These are phyloP conservation scores for Citrullus mucosospermus DNA, from an alignment of 306 rosid species.

Conservation along the genomic window DNA sequence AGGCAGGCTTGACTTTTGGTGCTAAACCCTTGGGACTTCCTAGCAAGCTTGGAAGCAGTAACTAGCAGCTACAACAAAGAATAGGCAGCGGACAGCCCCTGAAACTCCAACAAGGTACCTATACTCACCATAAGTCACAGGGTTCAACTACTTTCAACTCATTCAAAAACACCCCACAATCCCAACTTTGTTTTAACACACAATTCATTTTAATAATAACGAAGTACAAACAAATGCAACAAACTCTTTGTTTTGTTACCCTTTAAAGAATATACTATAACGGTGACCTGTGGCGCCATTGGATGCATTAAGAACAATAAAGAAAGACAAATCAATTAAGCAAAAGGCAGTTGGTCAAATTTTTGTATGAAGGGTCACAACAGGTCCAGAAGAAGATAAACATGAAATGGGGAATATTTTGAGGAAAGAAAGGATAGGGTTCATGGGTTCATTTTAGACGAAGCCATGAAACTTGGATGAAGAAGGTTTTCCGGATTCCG, in stretches of 20 bases:
- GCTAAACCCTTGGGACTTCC: constrained; percentile 42
- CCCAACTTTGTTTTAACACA: not conserved
- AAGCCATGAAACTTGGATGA: constrained; percentile 11
- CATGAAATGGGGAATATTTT: constrained; percentile 3
- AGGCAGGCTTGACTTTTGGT: constrained; percentile 78
- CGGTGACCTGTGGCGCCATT: not conserved
- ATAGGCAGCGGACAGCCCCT: constrained; percentile 57
- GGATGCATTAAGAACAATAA: constrained; percentile 4
- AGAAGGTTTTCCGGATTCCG: not conserved
- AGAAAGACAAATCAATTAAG: constrained; percentile 1
- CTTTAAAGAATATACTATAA: not conserved
- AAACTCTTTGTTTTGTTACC: not conserved
- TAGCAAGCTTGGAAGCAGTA: constrained; percentile 43
- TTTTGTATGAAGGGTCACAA: not conserved
- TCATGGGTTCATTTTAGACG: constrained; percentile 55
- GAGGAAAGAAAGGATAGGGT: constrained; percentile 3
- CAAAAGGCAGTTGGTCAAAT: not conserved
- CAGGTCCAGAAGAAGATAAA: not conserved
- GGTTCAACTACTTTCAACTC: constrained; percentile 9
- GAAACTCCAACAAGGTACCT: constrained; percentile 73
- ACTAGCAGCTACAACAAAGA: constrained; percentile 62
- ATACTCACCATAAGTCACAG: constrained; percentile 13
- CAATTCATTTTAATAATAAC: not conserved
- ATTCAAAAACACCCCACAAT: not conserved
- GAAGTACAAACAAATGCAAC: not conserved